phyloP scores from a whole-genome alignment of 129 eudicot genomes.

The Lactuca sativa region DNA sequence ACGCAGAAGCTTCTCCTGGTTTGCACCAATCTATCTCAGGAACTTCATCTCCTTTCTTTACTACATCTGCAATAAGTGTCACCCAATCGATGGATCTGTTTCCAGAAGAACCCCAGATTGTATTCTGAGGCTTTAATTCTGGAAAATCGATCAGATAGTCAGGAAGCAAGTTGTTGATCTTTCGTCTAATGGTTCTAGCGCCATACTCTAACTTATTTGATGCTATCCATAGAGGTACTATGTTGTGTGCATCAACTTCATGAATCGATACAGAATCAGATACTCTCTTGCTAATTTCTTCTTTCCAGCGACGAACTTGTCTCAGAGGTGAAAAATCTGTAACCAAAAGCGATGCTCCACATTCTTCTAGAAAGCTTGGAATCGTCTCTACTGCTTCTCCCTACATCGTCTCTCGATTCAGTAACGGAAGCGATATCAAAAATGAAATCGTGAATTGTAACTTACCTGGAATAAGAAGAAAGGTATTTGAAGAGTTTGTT shows the following conservation, averaged over 20 bases:
- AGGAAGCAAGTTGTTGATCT: conserved; percentile 77
- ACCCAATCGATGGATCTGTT: conserved; percentile 58
- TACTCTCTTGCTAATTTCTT: conserved; percentile 59
- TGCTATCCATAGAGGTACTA: conserved; percentile 90
- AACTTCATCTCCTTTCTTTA: conserved; percentile 87
- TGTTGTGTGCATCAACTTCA: conserved; percentile 98
- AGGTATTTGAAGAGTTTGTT: conserved; percentile 52
- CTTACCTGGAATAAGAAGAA: conserved; percentile 64
- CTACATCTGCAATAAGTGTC: conserved; percentile 53
- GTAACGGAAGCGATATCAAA: background rate
- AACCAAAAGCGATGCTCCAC: conserved; percentile 86
- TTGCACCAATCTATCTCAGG: conserved; percentile 95
- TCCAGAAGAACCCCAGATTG: conserved; percentile 47
- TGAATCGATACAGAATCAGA: conserved; percentile 66
- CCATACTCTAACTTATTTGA: conserved; percentile 86
- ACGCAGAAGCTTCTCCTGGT: conserved; percentile 90
- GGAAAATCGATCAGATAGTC: conserved; percentile 84
- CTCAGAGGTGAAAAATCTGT: conserved; percentile 92
- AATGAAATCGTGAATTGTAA: background rate
- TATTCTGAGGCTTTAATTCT: conserved; percentile 40
- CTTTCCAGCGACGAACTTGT: conserved; percentile 79
- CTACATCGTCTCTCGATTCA: conserved; percentile 32
- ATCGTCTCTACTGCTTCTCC: conserved; percentile 93
- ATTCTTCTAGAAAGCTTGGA: conserved; percentile 68
- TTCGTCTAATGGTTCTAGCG: conserved; percentile 83